Base-by-base conservation (phyloP, 2,329 filamentous ascomycete species). In the Lanzia echinophila region DNA sequence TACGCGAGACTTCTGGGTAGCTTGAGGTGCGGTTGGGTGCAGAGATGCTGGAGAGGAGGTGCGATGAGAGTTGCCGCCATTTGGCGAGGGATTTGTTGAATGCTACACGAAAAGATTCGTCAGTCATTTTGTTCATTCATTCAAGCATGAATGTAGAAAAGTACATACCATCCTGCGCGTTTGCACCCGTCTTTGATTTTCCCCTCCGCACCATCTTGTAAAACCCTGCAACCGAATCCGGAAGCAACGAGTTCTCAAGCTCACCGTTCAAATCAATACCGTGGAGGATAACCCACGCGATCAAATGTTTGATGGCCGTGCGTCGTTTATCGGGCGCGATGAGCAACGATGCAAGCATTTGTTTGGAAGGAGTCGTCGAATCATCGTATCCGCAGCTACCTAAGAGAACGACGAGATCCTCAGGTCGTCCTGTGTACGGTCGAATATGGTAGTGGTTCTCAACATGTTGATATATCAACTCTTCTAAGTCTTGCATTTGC, bases 381-480 rank as follows among this genome's bases (percentile, higher is more conserved):
- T 52, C 50, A 11, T 43, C 20, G 24, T 47, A 47, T 24, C 43
- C 34, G 32, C 34, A 53, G 12, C 33, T 20, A 3, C 1, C 17
- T 20, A 53, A 47, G 3, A 17, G 17, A 2, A 28, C 32, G 8
- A 13, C 33, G 3, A 53, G 17, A 19, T 53, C 28, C 11, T 53
- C 17, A 22, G 17, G 36, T 3, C 8, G 38, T 24, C 53, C 49
- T 15, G 24, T 17, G 19, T 33, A 42, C 11, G 31, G 3, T 11
- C 28, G 3, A 0, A 58, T 46, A 50, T 71, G 69, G 50, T 74
- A 75, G 47, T 73, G 60, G 49, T 63, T 68, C 51, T 73, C 68
- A 41, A 73, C 69, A 54, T 76, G 73, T 36, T 71, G 66, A 31
- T 68, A 63, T 11, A 75, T 66, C 3, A 73, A 65, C 8, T 67